Percentiles rank a stretch among this genome's conserved stretches.
phyloP scores from a whole-genome alignment of 1,139 yeast species.

The Yamadazyma conglobata region DNA sequence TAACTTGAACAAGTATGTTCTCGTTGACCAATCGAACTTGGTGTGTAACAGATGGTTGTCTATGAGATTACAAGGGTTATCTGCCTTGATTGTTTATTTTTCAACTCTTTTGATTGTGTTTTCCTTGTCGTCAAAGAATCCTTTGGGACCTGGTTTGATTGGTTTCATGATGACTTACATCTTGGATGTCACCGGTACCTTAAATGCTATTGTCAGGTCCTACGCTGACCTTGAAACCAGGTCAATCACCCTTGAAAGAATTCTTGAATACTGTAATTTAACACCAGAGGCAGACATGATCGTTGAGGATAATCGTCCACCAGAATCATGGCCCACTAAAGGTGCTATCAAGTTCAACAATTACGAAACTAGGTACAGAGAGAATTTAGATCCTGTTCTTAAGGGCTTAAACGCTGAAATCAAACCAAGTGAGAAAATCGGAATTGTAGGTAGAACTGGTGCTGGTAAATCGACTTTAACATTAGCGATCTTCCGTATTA shows the following conservation, averaged over 20 bases:
- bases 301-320: slow-evolving; percentile 25
- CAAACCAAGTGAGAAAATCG: slow-evolving; percentile 33
- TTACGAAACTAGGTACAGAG: slow-evolving; percentile 35
- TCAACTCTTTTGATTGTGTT: slow-evolving; percentile 26
- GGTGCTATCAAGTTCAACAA: slow-evolving; percentile 29
- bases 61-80: slow-evolving; percentile 34
- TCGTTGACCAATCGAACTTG: slow-evolving; percentile 21
- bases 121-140: slow-evolving; percentile 19
- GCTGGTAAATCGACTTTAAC: slow-evolving; percentile 41
- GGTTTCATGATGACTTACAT: slow-evolving; percentile 39
- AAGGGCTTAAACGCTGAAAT: slow-evolving; percentile 25
- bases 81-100: slow-evolving; percentile 29
- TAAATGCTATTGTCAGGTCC: slow-evolving; percentile 29
- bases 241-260: slow-evolving; percentile 34
- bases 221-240: slow-evolving; percentile 37
- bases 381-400: slow-evolving; percentile 35
- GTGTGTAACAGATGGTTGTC: slow-evolving; percentile 37
- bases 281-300: slow-evolving; percentile 32
- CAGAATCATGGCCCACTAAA: slow-evolving; percentile 26
- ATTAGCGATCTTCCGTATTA: slow-evolving; percentile 35
- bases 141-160: slow-evolving; percentile 30
- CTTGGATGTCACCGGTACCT: slow-evolving; percentile 28
- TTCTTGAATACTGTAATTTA: slow-evolving; percentile 33
- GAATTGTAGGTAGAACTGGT: slow-evolving; percentile 42
- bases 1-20: slow-evolving; percentile 21